Base-by-base conservation (phyloP, 2,329 filamentous ascomycete genomes). In the Triangularia setosa region DNA sequence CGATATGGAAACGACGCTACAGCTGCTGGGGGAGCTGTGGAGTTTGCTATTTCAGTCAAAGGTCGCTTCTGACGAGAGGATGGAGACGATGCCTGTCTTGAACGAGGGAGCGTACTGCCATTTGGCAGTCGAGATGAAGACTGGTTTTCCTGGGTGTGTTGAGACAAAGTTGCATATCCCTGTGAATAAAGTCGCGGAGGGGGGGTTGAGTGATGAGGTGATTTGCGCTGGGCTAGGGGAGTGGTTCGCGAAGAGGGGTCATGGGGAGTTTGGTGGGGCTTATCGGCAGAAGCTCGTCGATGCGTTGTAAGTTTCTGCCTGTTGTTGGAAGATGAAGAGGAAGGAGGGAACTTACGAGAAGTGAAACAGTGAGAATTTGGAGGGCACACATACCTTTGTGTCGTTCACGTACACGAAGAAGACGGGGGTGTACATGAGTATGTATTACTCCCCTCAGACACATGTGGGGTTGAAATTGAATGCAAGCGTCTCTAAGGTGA, bases 401-500 rank as follows among this genome's bases (percentile, higher is more conserved):
- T 68, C 67, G n/a, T 70, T 70, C 25, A 63, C 67, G 27, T 69
- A 62, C 21, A 64, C 61, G n/a, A 56, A 66, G 58, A 60, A 67
- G 62, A 66, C 68, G 44, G 68, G 68, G 1, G 67, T 67, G 0
- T 67, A 69, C 58, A 60, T 69, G 55, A 70, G 67, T 16, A 65
- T 69, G 6, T 68, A 69, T 56, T 70, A 70, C 33, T 70, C 68
- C 16, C 23, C 58, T 2, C 23, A 53, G 21, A 30, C 52, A 23
- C 30, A 40, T 7, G 35, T 14, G 14, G 35, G 35, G 3, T n/a
- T 40, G 35, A 14, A 40, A 7, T n/a, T 40, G 35, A 40, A 40
- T 9, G 30, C 2, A 3, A 9, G 6, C 11, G 5, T 12, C 11
- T 33, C 30, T 12, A 9, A 12, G 30, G 30, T 12, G 3, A 12